These are phyloP conservation scores for Lactifluus volemus DNA, from an alignment of 768 basidiomycete species.

Conservation along the genomic window DNA sequence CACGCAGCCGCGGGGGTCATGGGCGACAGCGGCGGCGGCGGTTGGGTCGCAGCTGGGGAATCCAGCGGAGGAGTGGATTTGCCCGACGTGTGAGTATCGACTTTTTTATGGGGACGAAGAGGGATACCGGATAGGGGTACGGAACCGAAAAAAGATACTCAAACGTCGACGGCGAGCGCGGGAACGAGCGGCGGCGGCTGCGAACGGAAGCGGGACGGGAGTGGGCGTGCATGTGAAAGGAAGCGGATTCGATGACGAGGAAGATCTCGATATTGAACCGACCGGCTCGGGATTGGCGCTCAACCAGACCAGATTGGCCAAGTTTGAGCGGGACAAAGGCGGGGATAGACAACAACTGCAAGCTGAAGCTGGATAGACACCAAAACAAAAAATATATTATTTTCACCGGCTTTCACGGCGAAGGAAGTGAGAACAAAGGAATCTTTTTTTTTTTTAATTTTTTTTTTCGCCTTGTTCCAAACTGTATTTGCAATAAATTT, in stretches of 20 bases:
- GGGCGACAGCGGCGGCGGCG: slow-evolving; percentile 22
- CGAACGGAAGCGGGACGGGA: slow-evolving; percentile 37
- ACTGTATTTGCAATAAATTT: slow-evolving; percentile 10
- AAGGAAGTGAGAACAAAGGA: neutral
- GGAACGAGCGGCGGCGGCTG: slow-evolving; percentile 56
- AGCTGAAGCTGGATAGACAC: neutral
- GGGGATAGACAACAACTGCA: slow-evolving; percentile 3
- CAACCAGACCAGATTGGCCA: slow-evolving; percentile 12
- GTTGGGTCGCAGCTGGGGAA: slow-evolving; percentile 36
- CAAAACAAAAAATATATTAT: neutral
- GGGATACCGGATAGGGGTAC: slow-evolving; percentile 54
- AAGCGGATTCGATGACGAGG: slow-evolving; percentile 17
- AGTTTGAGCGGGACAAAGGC: slow-evolving; percentile 11
- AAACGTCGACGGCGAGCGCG: slow-evolving; percentile 58
- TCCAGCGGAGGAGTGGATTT: slow-evolving; percentile 86
- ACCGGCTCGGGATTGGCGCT: slow-evolving; percentile 14
- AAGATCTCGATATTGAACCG: slow-evolving; percentile 15
- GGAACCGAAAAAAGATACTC: slow-evolving; percentile 72
- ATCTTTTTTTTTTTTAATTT: neutral
- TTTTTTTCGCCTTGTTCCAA: neutral
- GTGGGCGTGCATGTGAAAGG: slow-evolving; percentile 27
- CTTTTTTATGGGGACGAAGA: slow-evolving; percentile 82
- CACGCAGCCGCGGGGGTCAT: slow-evolving; percentile 21
- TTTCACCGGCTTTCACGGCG: neutral
- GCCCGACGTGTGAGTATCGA: slow-evolving; percentile 87